Evolutionary conservation across 768 basidiomycete genomes (phyloP), one percentile per base, ranked within the genome.

Genomic region (Russula brevipes): DNA sequence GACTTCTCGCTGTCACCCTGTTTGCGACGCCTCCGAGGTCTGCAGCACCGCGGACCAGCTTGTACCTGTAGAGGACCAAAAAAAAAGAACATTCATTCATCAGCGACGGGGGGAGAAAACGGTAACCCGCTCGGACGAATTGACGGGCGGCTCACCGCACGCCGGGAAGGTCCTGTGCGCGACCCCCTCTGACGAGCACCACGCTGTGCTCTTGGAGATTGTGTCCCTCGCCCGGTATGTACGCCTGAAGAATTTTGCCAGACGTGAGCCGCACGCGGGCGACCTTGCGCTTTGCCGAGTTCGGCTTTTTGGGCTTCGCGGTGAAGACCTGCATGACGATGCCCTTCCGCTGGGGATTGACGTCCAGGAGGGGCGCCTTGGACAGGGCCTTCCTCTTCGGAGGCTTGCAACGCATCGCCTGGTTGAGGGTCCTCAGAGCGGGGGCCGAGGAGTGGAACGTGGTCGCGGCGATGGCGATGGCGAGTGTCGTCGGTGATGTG

Each of bases 131-230:
- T 42, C 12, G 4, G 16, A 10, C 5, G 5, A 14, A 11, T 42
- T 8, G 16, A 55, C 16, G 45, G 17, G 14, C 45, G 30, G 75
- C 84, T 56, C 69, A 97, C 97, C 91, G 86, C 35, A 98, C 91
- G 82, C 97, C 95, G 42, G 96, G 96, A 73, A 98, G 80, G 86
- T 99, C 97, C 79, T 98, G 95, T 1, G 94, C 88, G 76, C 94
- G 84, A 14, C 97, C 97, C 5, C 97, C 97, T 70, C 95, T 79
- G n/a, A 98, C 84, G 49, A 98, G 75, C 1, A 98, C 94, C 4
- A 98, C 96, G 75, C 88, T 89, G 71, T 99, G 97, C 73, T 98
- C 97, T 77, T 98, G 97, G 70, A 98, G 75, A 72, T 97, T 98
- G 73, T 98, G 96, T 0, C 97, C 97, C 72, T 98, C 97, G 69